A percentile compares a stretch with the other conserved stretches of the same genome.
Evolutionary conservation across 352 stramenopile genomes (phyloP).

Genomic region (Phytophthora europaea): DNA sequence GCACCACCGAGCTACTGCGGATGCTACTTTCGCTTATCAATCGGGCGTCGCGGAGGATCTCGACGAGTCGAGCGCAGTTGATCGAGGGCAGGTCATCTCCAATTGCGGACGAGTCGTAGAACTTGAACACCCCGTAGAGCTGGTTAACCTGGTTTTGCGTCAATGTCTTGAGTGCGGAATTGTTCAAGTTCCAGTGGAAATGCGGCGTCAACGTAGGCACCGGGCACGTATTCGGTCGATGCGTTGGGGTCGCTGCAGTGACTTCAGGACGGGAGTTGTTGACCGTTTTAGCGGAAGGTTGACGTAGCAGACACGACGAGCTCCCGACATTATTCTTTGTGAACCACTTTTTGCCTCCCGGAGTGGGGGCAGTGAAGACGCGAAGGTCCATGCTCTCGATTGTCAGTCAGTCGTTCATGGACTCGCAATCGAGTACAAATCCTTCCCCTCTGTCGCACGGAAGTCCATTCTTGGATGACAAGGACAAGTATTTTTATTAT

Average conservation of each 20-base stretch:
- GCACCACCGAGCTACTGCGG: background rate
- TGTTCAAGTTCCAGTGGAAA: conserved; percentile 64
- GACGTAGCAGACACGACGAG: conserved; percentile 4
- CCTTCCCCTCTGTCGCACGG: background rate
- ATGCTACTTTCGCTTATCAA: conserved; percentile 20
- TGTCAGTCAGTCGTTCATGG: background rate
- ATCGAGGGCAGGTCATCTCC: conserved; percentile 57
- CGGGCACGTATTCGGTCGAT: conserved; percentile 27
- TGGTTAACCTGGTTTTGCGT: conserved; percentile 35
- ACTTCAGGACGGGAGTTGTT: background rate
- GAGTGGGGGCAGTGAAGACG: conserved; percentile 14
- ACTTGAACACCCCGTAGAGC: conserved; percentile 56
- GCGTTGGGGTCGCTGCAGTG: background rate
- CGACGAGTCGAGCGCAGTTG: conserved; percentile 46
- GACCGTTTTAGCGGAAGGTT: background rate
- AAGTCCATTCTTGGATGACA: conserved; percentile 4
- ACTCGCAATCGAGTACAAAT: background rate
- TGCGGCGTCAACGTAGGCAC: conserved; percentile 31
- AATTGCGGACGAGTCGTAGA: conserved; percentile 61
- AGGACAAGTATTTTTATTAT: background rate
- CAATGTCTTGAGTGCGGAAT: conserved; percentile 35
- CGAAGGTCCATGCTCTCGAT: conserved; percentile 10
- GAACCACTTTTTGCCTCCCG: conserved; percentile 7
- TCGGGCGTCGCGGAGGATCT: conserved; percentile 49
- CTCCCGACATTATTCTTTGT: conserved; percentile 1